phyloP scores from a whole-genome alignment of 73 alveolate species.

The Stentor coeruleus region DNA sequence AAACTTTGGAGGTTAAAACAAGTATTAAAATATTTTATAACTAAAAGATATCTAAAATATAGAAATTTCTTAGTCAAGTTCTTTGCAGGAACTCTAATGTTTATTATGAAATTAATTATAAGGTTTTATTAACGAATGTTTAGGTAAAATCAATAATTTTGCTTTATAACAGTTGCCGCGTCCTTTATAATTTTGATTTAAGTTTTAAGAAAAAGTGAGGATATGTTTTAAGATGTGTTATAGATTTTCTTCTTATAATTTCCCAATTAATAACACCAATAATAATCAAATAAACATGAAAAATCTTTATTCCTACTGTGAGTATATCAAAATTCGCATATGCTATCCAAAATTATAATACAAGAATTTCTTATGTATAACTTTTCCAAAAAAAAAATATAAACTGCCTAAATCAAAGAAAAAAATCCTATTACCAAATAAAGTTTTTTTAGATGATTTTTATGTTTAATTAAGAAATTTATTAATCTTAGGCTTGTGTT shows the following conservation, averaged over 20 bases:
- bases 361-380: slow-evolving; percentile 26
- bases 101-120: slow-evolving; percentile 57
- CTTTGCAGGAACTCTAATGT: slow-evolving; percentile 62
- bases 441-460: too few relatives aligned
- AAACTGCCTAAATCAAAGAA: not conserved
- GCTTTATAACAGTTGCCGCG: slow-evolving; percentile 28
- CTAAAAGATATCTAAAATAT: not conserved
- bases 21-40: too few relatives aligned
- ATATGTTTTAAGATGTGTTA: slow-evolving; percentile 42
- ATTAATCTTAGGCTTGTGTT: too few relatives aligned
- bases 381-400: slow-evolving; percentile 40
- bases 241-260: slow-evolving; percentile 48
- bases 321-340: slow-evolving; percentile 45
- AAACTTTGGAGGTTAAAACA: too few relatives aligned
- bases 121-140: slow-evolving; percentile 40
- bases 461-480: too few relatives aligned
- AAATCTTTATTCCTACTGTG: slow-evolving; percentile 35
- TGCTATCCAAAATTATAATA: slow-evolving; percentile 34
- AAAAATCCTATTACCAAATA: slow-evolving; percentile 42
- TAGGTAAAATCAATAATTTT: slow-evolving; percentile 49
- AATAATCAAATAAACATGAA: slow-evolving; percentile 56
- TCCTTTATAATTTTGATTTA: slow-evolving; percentile 38
- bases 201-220: slow-evolving; percentile 57
- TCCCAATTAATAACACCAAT: slow-evolving; percentile 65
- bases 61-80: not conserved